These are phyloP conservation scores for Ophiostoma ulmi DNA, from an alignment of 2,329 filamentous ascomycete species.

Conservation along the genomic window DNA sequence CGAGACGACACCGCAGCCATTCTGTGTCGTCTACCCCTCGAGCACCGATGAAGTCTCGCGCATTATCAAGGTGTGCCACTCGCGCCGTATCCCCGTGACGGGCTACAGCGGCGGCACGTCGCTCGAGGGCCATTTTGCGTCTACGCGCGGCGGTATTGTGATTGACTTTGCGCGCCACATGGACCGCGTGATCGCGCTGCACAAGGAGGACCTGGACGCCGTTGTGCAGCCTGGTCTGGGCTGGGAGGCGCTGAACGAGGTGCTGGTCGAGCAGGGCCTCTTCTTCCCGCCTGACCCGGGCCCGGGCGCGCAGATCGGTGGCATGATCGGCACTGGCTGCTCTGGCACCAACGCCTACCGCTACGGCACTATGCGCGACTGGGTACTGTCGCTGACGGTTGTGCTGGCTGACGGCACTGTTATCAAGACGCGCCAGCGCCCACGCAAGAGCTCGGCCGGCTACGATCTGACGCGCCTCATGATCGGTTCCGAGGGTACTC, in stretches of 20 bases:
- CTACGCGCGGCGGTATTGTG: slow-evolving; percentile 72
- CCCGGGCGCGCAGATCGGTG: slow-evolving; percentile 86
- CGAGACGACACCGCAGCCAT: slow-evolving; percentile 48
- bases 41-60: slow-evolving; percentile 78
- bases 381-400: slow-evolving; percentile 81
- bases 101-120: slow-evolving; percentile 85
- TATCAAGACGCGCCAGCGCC: slow-evolving; percentile 82
- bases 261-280: slow-evolving; percentile 64
- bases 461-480: slow-evolving; percentile 89
- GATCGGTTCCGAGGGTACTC: slow-evolving; percentile 85
- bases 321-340: slow-evolving; percentile 71
- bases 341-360: slow-evolving; percentile 84
- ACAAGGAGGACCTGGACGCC: slow-evolving; percentile 72
- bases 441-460: slow-evolving; percentile 82
- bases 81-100: slow-evolving; percentile 74
- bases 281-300: slow-evolving; percentile 93
- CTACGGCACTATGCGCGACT: slow-evolving; percentile 92
- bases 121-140: slow-evolving; percentile 81
- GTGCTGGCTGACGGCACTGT: slow-evolving; percentile 86
- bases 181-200: slow-evolving; percentile 71
- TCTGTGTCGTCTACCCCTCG: slow-evolving; percentile 69
- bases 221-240: slow-evolving; percentile 76
- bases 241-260: slow-evolving; percentile 81
- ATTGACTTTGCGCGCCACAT: slow-evolving; percentile 78
- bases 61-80: slow-evolving; percentile 84